phyloP scores from a whole-genome alignment of 805 yeast genomes.

The Candida methanosorbosa region DNA sequence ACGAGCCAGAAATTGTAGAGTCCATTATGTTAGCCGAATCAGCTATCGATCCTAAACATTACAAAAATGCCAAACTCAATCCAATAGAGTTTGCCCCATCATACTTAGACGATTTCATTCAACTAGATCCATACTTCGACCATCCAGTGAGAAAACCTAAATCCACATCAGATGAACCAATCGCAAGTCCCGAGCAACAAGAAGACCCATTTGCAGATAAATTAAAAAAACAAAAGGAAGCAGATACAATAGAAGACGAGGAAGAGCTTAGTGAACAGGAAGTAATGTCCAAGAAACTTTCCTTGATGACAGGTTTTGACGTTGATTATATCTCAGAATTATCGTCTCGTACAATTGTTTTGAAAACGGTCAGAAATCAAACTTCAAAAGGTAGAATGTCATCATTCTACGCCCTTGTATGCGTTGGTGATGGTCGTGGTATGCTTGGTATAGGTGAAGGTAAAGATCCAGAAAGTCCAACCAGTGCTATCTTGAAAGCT shows the following conservation, averaged over 20 bases:
- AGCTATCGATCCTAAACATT: conserved; percentile 57
- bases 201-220: neutral
- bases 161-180: conserved; percentile 8
- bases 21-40: conserved; percentile 78
- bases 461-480: conserved; percentile 69
- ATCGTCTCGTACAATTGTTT: conserved; percentile 55
- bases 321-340: conserved; percentile 52
- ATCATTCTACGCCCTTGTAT: conserved; percentile 72
- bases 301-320: conserved; percentile 59
- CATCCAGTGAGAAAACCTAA: conserved; percentile 24
- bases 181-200: conserved; percentile 9
- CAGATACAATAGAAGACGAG: conserved; percentile 6
- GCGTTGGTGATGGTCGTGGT: conserved; percentile 90
- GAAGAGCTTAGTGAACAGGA: conserved; percentile 16
- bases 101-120: conserved; percentile 61
- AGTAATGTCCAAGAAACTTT: conserved; percentile 43
- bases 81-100: conserved; percentile 58
- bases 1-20: conserved; percentile 73
- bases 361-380: conserved; percentile 82
- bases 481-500: conserved; percentile 73
- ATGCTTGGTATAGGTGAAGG: conserved; percentile 96
- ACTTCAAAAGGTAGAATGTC: conserved; percentile 88
- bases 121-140: conserved; percentile 73
- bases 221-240: neutral
- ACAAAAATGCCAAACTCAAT: conserved; percentile 33